Evolutionary conservation across 148 eudicot species (phyloP), one percentile per base, ranked within the genome.

Genomic region (Pouteria glomerata): DNA sequence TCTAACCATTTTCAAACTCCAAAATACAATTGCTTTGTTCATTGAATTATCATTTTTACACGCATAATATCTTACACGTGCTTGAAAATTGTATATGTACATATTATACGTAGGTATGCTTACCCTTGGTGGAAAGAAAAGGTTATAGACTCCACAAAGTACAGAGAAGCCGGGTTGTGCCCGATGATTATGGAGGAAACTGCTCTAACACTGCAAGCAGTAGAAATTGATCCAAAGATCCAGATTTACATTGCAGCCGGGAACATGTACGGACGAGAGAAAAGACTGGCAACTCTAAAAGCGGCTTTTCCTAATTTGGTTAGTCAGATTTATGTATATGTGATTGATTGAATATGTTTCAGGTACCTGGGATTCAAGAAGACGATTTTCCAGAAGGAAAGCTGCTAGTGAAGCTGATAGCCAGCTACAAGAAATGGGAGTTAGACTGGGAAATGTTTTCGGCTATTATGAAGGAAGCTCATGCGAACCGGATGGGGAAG

Each of bases 121-220:
- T 90, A 90, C 77, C 98, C 98, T 1, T 93, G 98, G 98, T 93
- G 98, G 98, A 93, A 90, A 75, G 98, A 93, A 80, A 93, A 93
- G 72, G 84, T 90, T 21, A 90, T 93, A 73, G 83, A 90, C 69
- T 93, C 98, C 34, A 90, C 85, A 34, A 73, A 85, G 81, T 90
- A 88, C 75, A 84, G 98, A 75, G 87, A 83, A 79, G 98, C 88
- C 63, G 98, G 98, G 48, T 83, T 88, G 42, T 93, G 98, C 68
- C 98, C 98, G 35, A 84, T 93, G 76, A 93, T 94, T 6, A 96
- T 96, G 23, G 98, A 93, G 76, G 98, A 93, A 85, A 93, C 98
- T 77, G 83, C 85, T 37, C 89, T 93, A 66, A 83, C 87, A 27
- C 74, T 93, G 24, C 83, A 81, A 74, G 96, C 98, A 29, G 75